Percentiles rank a stretch among this genome's conserved stretches.
Evolutionary conservation across 495 filamentous ascomycete species (phyloP).

Genomic region (Lentithecium fluviatile): DNA sequence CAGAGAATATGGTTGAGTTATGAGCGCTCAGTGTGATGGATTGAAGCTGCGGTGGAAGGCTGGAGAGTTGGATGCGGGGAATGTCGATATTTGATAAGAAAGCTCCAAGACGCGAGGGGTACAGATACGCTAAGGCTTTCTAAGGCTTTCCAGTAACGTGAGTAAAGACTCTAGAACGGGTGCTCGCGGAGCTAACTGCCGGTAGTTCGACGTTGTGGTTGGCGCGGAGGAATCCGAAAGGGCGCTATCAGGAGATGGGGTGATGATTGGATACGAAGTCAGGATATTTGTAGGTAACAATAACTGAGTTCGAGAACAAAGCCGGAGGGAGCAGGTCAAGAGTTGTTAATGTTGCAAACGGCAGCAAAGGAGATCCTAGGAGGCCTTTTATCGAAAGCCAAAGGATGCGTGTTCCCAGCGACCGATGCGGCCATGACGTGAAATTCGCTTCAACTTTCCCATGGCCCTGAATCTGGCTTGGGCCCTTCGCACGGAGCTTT

Average conservation of each 20-base stretch:
- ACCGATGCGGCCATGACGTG: slow-evolving; percentile 27
- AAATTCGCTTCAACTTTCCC: background rate
- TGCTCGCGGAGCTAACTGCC: background rate
- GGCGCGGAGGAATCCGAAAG: background rate
- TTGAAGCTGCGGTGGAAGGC: background rate
- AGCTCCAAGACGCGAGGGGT: background rate
- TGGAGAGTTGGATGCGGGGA: background rate
- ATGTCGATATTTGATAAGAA: background rate
- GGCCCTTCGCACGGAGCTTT: background rate
- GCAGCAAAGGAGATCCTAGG: background rate
- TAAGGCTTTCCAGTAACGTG: background rate
- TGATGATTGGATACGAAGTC: slow-evolving; percentile 1
- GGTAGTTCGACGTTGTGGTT: background rate
- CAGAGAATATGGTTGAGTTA: slow-evolving; percentile 14
- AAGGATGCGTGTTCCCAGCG: slow-evolving; percentile 6
- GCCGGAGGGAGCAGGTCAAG: background rate
- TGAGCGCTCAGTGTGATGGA: background rate
- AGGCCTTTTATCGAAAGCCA: slow-evolving; percentile 5
- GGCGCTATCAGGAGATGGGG: background rate
- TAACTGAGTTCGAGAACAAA: background rate
- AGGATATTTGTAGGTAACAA: slow-evolving; percentile 15
- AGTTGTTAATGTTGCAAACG: background rate
- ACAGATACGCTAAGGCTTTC: background rate
- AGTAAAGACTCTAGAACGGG: background rate
- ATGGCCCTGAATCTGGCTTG: slow-evolving; percentile 22